Percentiles rank a stretch among this genome's conserved stretches.
Conservation (phyloP, 75 land plant genomes). For the Isoetes taiwanensis region DNA sequence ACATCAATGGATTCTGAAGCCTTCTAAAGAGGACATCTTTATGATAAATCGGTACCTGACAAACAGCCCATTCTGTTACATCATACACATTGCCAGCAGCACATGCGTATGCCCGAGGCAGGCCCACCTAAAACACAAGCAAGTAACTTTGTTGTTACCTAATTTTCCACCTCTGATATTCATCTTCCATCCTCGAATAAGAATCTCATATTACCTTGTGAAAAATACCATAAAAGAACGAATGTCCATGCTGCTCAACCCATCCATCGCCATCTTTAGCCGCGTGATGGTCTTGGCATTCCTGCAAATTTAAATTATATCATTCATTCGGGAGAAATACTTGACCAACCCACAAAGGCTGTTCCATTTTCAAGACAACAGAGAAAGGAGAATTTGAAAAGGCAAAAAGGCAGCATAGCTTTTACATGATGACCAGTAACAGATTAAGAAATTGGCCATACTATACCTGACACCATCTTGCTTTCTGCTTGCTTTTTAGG, state of each 20-base stretch:
- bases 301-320: slow-evolving; percentile 31
- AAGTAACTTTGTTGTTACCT: background rate
- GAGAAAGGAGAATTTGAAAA: background rate
- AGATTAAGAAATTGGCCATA: background rate
- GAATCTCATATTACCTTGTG: slow-evolving; percentile 47
- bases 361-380: background rate
- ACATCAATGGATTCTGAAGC: background rate
- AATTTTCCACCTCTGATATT: no score
- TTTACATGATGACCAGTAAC: background rate
- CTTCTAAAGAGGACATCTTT: background rate
- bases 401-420: no score
- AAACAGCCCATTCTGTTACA: slow-evolving; percentile 85
- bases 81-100: slow-evolving; percentile 73
- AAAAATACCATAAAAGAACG: slow-evolving; percentile 69
- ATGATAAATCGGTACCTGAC: slow-evolving; percentile 47
- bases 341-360: background rate
- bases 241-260: slow-evolving; percentile 78
- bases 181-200: no score
- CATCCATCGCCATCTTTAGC: slow-evolving; percentile 99
- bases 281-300: slow-evolving; percentile 82
- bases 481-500: slow-evolving; percentile 48
- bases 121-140: slow-evolving; percentile 44
- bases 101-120: slow-evolving; percentile 79
- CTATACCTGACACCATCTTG: slow-evolving; percentile 99
- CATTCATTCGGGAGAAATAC: background rate